Base-by-base conservation (phyloP, 148 eudicot species). In the Bassia scoparia region DNA sequence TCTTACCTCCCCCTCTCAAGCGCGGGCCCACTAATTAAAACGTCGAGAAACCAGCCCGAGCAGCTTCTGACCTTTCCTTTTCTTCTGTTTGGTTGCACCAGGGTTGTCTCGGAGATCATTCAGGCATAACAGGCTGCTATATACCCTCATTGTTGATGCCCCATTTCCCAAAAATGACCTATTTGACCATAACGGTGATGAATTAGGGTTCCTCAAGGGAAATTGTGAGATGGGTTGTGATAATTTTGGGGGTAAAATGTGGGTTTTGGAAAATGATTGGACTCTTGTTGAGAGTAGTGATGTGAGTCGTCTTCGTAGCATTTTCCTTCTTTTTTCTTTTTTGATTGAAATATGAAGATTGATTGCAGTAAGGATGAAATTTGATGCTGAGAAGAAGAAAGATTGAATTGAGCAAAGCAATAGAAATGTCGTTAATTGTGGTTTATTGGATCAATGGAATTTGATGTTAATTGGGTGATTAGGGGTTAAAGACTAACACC, bases 61-160 rank as follows among this genome's bases (percentile, higher is more conserved):
- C n/a, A n/a, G n/a, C n/a, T n/a, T n/a, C n/a, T n/a, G n/a, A n/a
- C 98, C 98, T 78, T 90, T 90, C 54, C 98, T 81, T 23, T 92
- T 93, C 91, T 93, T 93, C 83, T 88, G 88, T 77, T 93, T 86
- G 55, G 85, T 87, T 3, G 97, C 87, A 18, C 98, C 97, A 7
- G 87, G 86, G 81, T 93, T 93, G 41, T 93, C 89, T 64, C 92
- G 80, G 78, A 93, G 74, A 86, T 93, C 95, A 55, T 93, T 93
- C 83, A 93, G 27, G 23, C 84, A 74, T 82, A 93, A 56, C 4
- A 88, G 55, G 62, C 87, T 85, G 37, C 90, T 85, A 46, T 74
- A 86, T 52, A 84, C 88, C 73, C 87, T 78, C n/a, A 43, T 70
- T 65, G 50, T 49, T 43, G 68, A 48, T 58, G 55, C 63, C 66